These are phyloP conservation scores for Mycena kentingensis DNA, from an alignment of 768 basidiomycete genomes.

Conservation along the genomic window DNA sequence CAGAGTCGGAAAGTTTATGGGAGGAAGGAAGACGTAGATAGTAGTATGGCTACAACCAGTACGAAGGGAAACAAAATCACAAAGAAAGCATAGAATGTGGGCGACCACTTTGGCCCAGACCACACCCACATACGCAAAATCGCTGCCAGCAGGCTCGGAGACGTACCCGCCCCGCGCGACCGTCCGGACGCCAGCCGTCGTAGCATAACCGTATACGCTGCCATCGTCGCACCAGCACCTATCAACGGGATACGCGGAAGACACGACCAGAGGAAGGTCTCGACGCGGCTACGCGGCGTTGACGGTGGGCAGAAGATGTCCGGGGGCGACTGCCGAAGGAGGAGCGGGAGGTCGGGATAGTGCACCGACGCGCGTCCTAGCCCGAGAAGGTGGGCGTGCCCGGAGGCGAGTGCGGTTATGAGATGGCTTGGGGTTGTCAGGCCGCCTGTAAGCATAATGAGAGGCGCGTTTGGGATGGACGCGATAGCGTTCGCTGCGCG, in stretches of 20 bases:
- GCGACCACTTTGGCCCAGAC: conserved; percentile 27
- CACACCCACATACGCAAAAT: conserved; percentile 53
- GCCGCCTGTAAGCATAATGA: conserved; percentile 82
- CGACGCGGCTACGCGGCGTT: no score
- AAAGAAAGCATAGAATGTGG: no score
- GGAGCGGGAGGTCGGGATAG: conserved; percentile 59
- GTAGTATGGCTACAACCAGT: no score
- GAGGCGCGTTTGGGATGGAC: conserved; percentile 44
- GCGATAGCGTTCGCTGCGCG: conserved; percentile 50
- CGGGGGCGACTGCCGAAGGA: conserved; percentile 12
- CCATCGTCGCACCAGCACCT: conserved; percentile 61
- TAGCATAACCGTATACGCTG: conserved; percentile 71
- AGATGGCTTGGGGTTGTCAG: conserved; percentile 63
- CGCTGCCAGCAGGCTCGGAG: conserved; percentile 39
- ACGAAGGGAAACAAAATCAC: no score
- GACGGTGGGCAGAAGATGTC: background rate
- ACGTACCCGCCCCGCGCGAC: conserved; percentile 30
- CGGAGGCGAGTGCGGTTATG: conserved; percentile 48
- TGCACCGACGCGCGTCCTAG: conserved; percentile 69
- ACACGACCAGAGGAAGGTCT: conserved; percentile 31
- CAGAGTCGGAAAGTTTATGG: no score
- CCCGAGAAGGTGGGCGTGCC: conserved; percentile 75
- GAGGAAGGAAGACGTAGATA: no score
- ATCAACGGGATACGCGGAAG: conserved; percentile 57
- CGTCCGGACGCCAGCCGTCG: conserved; percentile 42